Conservation (phyloP, 2,329 filamentous ascomycete species). For the Aspergillus candidus region DNA sequence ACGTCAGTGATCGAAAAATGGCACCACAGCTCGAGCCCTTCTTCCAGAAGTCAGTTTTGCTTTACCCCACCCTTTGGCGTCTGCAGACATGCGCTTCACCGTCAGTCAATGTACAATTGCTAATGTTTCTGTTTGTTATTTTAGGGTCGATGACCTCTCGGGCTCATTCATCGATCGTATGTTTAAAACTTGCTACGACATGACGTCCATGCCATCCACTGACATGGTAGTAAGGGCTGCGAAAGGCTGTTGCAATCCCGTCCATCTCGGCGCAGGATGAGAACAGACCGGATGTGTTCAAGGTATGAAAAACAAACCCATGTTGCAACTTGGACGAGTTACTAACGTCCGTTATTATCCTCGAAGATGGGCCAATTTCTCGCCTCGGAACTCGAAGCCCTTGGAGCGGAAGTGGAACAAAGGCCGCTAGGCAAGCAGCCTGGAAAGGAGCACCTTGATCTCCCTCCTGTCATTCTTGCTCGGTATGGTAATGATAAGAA, state of each 20-base stretch:
- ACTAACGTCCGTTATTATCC: constrained; percentile 3
- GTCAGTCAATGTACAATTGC: not conserved
- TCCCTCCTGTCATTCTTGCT: constrained; percentile 86
- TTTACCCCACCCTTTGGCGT: not conserved
- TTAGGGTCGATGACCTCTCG: constrained; percentile 66
- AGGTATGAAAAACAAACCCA: constrained; percentile 40
- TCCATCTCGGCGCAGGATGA: constrained; percentile 90
- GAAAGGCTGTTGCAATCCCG: constrained; percentile 90
- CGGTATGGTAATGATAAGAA: constrained; percentile 87
- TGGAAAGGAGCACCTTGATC: constrained; percentile 79
- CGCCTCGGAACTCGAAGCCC: constrained; percentile 68
- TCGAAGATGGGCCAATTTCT: constrained; percentile 83
- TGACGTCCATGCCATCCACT: constrained; percentile 5
- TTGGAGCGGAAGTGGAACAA: constrained; percentile 83
- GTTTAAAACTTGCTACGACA: constrained; percentile 15
- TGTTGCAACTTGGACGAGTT: not conserved
- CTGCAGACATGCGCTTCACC: constrained; percentile 14
- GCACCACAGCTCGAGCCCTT: constrained; percentile 83
- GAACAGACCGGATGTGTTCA: constrained; percentile 83
- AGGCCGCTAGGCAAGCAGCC: constrained; percentile 87
- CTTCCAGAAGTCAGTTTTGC: constrained; percentile 64
- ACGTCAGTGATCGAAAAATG: constrained; percentile 59
- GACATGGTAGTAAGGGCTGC: constrained; percentile 47
- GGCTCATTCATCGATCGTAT: constrained; percentile 76
- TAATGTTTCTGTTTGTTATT: constrained; percentile 1